Percentiles rank a stretch among this genome's conserved stretches.
These are phyloP conservation scores for Leptoxyphium fumago DNA, from an alignment of 2,329 filamentous ascomycete species.

Conservation along the genomic window DNA sequence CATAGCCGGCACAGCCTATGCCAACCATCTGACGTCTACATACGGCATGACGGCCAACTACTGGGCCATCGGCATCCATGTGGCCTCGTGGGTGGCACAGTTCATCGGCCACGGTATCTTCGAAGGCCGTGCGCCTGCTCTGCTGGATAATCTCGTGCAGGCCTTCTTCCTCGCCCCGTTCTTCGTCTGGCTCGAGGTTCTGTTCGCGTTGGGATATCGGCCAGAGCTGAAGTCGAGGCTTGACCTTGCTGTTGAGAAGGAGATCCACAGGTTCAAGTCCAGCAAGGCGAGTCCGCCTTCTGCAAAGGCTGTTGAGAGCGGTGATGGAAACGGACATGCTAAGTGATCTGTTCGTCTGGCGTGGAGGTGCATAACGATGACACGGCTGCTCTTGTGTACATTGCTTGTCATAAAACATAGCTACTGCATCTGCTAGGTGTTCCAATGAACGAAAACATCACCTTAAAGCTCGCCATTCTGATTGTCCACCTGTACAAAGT, in stretches of 20 bases:
- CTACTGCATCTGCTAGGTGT: too few species aligned
- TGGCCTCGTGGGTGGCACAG: constrained; percentile 72
- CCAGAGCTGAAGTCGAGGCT: constrained; percentile 73
- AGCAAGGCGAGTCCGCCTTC: constrained; percentile 28
- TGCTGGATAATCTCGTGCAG: constrained; percentile 84
- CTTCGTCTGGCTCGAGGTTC: constrained; percentile 90
- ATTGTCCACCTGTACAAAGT: too few species aligned
- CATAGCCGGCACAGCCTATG: constrained; percentile 56
- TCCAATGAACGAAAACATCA: too few species aligned
- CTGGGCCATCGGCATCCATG: constrained; percentile 53
- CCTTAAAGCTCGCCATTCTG: too few species aligned
- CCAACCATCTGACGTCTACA: constrained; percentile 57
- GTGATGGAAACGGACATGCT: constrained; percentile 11
- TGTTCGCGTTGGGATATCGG: constrained; percentile 84
- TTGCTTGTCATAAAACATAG: too few species aligned
- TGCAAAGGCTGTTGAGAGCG: constrained; percentile 7
- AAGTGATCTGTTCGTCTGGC: background rate
- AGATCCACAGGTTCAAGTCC: constrained; percentile 60
- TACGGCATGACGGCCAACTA: constrained; percentile 46
- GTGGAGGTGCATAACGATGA: too few species aligned
- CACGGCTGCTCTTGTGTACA: too few species aligned
- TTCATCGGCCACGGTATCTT: constrained; percentile 85
- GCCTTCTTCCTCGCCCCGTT: constrained; percentile 86
- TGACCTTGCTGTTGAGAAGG: constrained; percentile 57
- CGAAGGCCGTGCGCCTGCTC: constrained; percentile 73